Evolutionary conservation across 2,329 filamentous ascomycete genomes (phyloP).

Genomic region (Trichoderma cornu-damae): DNA sequence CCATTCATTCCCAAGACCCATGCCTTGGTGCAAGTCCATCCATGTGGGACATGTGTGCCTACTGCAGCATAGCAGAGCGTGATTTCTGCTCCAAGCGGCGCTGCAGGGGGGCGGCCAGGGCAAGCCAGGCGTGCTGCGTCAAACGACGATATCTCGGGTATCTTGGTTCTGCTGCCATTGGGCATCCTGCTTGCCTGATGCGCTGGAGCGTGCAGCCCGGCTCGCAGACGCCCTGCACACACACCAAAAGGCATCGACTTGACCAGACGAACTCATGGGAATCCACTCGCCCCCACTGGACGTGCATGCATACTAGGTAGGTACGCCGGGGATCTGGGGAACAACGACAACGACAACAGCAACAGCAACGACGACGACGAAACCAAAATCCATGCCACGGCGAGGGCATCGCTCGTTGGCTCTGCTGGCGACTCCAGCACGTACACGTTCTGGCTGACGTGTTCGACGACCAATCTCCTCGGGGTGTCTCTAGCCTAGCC

Average conservation of each 20-base stretch:
- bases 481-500: not conserved
- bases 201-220: constrained; percentile 14
- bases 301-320: not conserved
- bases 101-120: constrained; percentile 10
- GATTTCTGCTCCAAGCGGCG: constrained; percentile 8
- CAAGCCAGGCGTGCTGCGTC: constrained; percentile 6
- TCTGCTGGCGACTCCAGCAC: not conserved
- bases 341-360: no score
- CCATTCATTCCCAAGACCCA: not conserved
- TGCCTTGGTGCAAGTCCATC: not conserved
- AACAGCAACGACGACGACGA: no score
- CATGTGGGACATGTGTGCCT: constrained; percentile 3
- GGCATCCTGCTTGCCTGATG: constrained; percentile 16
- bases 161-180: constrained; percentile 3
- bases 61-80: constrained; percentile 8
- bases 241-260: constrained; percentile 7
- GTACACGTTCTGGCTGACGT: constrained; percentile 4
- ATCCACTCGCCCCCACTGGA: not conserved
- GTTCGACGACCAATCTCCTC: not conserved
- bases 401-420: not conserved
- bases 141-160: constrained; percentile 3
- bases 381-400: not conserved
- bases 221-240: constrained; percentile 4
- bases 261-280: constrained; percentile 5
- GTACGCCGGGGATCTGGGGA: not conserved